Evolutionary conservation across 495 filamentous ascomycete species (phyloP), one percentile per base, ranked within the genome.

Genomic region (Aspergillus sclerotiicarbonarius): DNA sequence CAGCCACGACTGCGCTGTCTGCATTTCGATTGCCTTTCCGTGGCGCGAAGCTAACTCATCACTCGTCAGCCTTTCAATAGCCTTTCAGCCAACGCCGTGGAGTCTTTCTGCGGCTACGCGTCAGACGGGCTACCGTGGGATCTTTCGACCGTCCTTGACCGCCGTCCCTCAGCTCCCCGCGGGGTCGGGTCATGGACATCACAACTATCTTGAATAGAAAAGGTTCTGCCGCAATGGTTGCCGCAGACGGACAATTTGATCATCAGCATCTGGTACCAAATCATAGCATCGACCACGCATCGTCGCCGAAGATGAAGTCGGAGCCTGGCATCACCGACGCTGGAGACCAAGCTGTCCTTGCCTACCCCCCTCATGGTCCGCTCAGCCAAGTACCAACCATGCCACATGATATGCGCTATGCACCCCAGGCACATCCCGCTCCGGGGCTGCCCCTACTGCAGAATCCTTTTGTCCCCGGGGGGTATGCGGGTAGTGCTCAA

Each of bases 251-350:
- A 65, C 74, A 80, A 62, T 69, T 81, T 46, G 71, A 74, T 55
- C 79, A 84, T 43, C 82, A 84, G 60, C 81, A 83, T 31, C 75
- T 85, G 25, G 64, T 77, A 8, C 82, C 84, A 57, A 75, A 68
- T 45, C 71, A 72, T 53, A 54, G 57, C 35, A 62, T 78, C 4
- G 77, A 80, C 56, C 73, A 71, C 41, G 57, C 71, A n/a, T 58
- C 75, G 68, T 75, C 84, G 46, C 77, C 82, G 59, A 62, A 58
- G 29, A 80, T 78, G 67, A 80, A 82, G 51, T 80, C 88, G 61
- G 90, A 94, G 46, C 85, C 87, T 41, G 83, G 83, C 46, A 79
- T 88, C 30, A 82, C 90, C 20, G 89, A 90, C 68, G 78, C 83
- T 21, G 88, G 85, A 4, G 87, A 92, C 59, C 82, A 82, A 53